Evolutionary conservation across 768 basidiomycete species (phyloP).

Genomic region (Mycena haematopus): DNA sequence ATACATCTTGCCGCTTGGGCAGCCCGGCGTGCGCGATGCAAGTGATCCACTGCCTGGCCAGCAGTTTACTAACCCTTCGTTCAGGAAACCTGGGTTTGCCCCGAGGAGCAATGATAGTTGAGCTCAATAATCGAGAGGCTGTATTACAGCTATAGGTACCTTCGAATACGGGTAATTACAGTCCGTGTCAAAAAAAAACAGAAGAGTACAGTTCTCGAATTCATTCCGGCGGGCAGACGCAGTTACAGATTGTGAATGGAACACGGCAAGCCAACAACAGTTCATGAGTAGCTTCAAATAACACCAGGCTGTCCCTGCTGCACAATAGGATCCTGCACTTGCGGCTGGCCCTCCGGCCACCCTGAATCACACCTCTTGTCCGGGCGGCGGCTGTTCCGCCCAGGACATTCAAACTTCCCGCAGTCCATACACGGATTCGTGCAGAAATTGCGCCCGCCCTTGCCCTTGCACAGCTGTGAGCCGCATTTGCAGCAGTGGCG

Average conservation of each 20-base stretch:
- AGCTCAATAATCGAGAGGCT: too few relatives aligned
- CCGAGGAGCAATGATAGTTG: background rate
- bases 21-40: constrained; percentile 9
- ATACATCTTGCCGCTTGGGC: constrained; percentile 1
- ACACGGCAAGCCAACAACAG: too few relatives aligned
- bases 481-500: constrained; percentile 86
- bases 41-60: background rate
- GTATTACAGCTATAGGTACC: too few relatives aligned
- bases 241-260: too few relatives aligned
- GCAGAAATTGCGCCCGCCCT: constrained; percentile 79
- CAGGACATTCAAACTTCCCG: constrained; percentile 79
- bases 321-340: background rate
- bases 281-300: background rate
- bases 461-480: constrained; percentile 81
- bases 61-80: background rate
- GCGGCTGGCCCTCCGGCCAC: constrained; percentile 8
- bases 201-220: too few relatives aligned
- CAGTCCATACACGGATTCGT: constrained; percentile 81
- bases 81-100: constrained; percentile 18
- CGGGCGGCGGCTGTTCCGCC: constrained; percentile 78
- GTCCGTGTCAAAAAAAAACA: too few relatives aligned
- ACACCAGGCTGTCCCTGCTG: background rate
- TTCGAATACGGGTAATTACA: too few relatives aligned
- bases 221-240: too few relatives aligned
- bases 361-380: constrained; percentile 67